These are phyloP conservation scores for Aspergillus glaucus DNA, from an alignment of 2,329 filamentous ascomycete species.

Conservation along the genomic window DNA sequence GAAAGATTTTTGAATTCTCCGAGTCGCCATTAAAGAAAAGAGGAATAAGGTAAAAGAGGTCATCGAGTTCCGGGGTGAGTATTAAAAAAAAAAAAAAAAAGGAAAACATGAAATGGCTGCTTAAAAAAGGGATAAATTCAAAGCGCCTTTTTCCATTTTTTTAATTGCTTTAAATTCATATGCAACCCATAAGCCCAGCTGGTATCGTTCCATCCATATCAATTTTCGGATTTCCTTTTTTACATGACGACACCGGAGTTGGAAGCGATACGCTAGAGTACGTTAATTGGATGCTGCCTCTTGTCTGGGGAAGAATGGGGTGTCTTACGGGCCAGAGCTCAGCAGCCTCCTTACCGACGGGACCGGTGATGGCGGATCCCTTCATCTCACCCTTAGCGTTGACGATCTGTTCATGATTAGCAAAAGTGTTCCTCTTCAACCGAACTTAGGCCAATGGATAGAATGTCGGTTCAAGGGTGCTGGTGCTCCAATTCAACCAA, in stretches of 20 bases:
- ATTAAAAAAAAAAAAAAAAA: constrained; percentile 2
- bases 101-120: neutral
- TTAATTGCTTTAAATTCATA: constrained; percentile 8
- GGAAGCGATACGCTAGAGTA: constrained; percentile 83
- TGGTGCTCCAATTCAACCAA: too few species aligned
- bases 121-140: neutral
- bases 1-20: neutral
- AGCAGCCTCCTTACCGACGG: constrained; percentile 98
- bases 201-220: constrained; percentile 9
- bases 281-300: neutral
- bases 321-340: constrained; percentile 93
- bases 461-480: too few species aligned
- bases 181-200: constrained; percentile 12
- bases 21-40: constrained; percentile 9
- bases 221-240: constrained; percentile 39
- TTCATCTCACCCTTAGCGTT: constrained; percentile 99
- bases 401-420: constrained; percentile 64
- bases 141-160: neutral
- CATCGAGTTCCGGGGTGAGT: neutral
- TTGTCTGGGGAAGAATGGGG: neutral
- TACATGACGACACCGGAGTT: constrained; percentile 99
- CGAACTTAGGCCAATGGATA: too few species aligned
- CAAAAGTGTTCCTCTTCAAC: neutral
- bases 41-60: neutral
- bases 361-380: constrained; percentile 97